Percentiles rank a stretch among this genome's conserved stretches.
Conservation (phyloP, 768 basidiomycete genomes). For the Mycena leptocephala region DNA sequence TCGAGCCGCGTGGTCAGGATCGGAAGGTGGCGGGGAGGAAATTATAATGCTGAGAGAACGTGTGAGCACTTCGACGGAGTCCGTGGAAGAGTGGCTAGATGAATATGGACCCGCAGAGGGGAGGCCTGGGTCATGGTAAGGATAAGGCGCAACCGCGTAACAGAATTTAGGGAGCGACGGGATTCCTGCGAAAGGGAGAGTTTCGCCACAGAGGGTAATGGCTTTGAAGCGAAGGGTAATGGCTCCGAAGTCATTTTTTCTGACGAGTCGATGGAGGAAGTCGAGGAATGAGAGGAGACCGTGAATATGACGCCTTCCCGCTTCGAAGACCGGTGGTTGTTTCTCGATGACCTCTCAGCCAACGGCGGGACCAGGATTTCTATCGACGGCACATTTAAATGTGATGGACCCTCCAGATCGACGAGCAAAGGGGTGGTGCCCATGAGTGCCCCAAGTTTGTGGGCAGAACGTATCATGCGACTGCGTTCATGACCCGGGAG, state of each 20-base stretch:
- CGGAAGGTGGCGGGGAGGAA: constrained; percentile 5
- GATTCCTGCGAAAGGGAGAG: constrained; percentile 18
- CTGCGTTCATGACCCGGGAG: constrained; percentile 20
- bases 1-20: constrained; percentile 18
- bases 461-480: constrained; percentile 18
- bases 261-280: background rate
- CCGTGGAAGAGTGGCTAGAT: background rate
- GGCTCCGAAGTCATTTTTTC: background rate
- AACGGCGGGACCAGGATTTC: background rate
- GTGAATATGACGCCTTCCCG: constrained; percentile 28
- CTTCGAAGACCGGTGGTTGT: constrained; percentile 21
- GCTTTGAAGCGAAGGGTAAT: background rate
- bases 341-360: background rate
- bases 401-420: background rate
- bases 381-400: background rate
- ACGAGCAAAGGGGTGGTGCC: constrained; percentile 30
- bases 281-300: constrained; percentile 2
- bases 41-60: constrained; percentile 26
- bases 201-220: background rate
- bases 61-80: constrained; percentile 21
- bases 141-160: constrained; percentile 32
- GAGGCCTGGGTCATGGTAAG: constrained; percentile 32
- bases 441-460: constrained; percentile 28
- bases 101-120: background rate
- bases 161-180: constrained; percentile 13